phyloP scores from a whole-genome alignment of 768 basidiomycete species.

The Xerocomellus amylosporus region DNA sequence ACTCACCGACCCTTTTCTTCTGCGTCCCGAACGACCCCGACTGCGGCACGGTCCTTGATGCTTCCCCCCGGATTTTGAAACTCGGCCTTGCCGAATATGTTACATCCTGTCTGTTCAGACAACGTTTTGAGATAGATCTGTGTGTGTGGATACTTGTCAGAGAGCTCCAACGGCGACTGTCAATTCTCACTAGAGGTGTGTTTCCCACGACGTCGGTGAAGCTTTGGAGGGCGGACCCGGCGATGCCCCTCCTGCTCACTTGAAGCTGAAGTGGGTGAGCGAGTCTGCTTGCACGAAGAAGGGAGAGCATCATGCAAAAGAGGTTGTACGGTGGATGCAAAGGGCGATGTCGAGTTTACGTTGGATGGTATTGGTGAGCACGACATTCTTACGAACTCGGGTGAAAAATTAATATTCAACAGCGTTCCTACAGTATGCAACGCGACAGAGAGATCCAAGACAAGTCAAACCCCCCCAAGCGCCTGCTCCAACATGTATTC shows the following conservation, averaged over 20 bases:
- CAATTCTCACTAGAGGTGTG: conserved; percentile 75
- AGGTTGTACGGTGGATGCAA: neutral
- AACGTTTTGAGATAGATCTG: conserved; percentile 82
- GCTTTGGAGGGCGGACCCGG: conserved; percentile 57
- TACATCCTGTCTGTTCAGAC: conserved; percentile 78
- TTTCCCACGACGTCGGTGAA: conserved; percentile 90
- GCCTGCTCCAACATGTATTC: neutral
- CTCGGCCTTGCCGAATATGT: conserved; percentile 94
- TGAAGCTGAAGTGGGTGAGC: conserved; percentile 8
- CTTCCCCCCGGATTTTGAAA: conserved; percentile 98
- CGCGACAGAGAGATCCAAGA: too few relatives aligned
- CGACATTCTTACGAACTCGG: conserved; percentile 21
- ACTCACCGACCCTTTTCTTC: conserved; percentile 79
- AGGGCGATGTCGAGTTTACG: neutral
- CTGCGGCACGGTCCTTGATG: conserved; percentile 95
- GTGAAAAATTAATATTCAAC: neutral
- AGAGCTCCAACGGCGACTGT: neutral
- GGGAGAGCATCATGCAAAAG: conserved; percentile 26
- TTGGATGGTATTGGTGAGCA: neutral
- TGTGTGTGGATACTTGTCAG: conserved; percentile 5
- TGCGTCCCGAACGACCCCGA: conserved; percentile 83
- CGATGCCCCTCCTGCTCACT: conserved; percentile 29
- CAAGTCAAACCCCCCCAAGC: too few relatives aligned
- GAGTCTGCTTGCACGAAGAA: conserved; percentile 32
- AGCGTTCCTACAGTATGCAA: neutral